These are phyloP conservation scores for Bretschneidera sinensis DNA, from an alignment of 345 rosid species.

Conservation along the genomic window DNA sequence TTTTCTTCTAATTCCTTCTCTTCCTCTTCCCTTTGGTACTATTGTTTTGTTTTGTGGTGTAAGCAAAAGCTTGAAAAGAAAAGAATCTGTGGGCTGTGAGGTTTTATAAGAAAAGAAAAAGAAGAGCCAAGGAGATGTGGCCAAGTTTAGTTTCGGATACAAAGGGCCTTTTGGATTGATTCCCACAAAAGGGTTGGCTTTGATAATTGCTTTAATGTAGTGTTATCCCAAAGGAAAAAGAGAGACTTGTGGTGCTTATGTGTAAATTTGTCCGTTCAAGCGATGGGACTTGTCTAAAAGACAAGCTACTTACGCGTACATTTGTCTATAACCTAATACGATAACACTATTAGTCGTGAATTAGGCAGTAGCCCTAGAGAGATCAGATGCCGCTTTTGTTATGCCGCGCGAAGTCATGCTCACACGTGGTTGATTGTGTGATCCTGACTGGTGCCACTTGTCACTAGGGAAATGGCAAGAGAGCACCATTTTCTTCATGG, in stretches of 20 bases:
- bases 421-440: neutral
- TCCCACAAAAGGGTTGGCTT: slow-evolving; percentile 16
- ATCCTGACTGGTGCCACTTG: neutral
- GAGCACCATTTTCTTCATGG: neutral
- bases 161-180: slow-evolving; percentile 16
- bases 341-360: neutral
- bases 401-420: neutral
- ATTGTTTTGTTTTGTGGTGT: neutral
- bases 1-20: neutral
- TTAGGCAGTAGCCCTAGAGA: neutral
- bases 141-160: slow-evolving; percentile 20
- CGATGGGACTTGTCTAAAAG: neutral
- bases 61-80: slow-evolving; percentile 6
- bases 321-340: neutral
- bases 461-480: neutral
- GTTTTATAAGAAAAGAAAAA: slow-evolving; percentile 11
- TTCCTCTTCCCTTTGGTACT: no score
- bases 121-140: slow-evolving; percentile 19
- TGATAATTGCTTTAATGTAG: neutral
- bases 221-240: no score
- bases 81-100: slow-evolving; percentile 16
- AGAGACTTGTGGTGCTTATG: no score
- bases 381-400: neutral
- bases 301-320: neutral
- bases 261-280: neutral